Conservation (phyloP, 805 yeast genomes). For the Sugiyamaella americana region DNA sequence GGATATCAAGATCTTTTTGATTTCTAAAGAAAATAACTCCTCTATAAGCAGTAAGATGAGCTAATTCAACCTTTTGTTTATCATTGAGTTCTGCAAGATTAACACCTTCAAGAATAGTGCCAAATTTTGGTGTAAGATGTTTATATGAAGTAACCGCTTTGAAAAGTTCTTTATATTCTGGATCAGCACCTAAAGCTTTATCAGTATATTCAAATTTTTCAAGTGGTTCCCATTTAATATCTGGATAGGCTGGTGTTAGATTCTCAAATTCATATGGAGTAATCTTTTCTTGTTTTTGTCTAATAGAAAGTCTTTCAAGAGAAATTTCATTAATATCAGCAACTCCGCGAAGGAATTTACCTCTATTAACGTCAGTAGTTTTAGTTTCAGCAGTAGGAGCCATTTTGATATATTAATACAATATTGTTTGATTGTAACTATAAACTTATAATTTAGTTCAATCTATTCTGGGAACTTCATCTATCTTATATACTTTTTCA, state of each 20-base stretch:
- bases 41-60: slow-evolving; percentile 43
- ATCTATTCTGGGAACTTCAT: too few species aligned
- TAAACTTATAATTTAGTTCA: too few species aligned
- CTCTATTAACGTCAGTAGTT: neutral
- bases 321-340: neutral
- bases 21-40: slow-evolving; percentile 49
- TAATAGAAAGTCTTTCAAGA: neutral
- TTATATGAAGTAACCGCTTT: slow-evolving; percentile 35
- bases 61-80: slow-evolving; percentile 43
- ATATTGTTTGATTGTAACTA: too few species aligned
- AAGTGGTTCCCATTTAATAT: slow-evolving; percentile 28
- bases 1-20: slow-evolving; percentile 39
- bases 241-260: slow-evolving; percentile 31
- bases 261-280: slow-evolving; percentile 25
- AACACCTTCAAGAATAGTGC: slow-evolving; percentile 45
- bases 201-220: slow-evolving; percentile 24
- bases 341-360: neutral
- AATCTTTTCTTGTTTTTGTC: neutral
- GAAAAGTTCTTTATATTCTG: slow-evolving; percentile 35
- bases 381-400: neutral
- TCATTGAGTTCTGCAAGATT: slow-evolving; percentile 40
- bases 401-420: too few species aligned
- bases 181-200: slow-evolving; percentile 35
- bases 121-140: slow-evolving; percentile 41
- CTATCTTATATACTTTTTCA: too few species aligned